A percentile compares a stretch with the other conserved stretches of the same genome.
Conservation (phyloP, 169 alveolate genomes). For the Eimeria mitis region DNA sequence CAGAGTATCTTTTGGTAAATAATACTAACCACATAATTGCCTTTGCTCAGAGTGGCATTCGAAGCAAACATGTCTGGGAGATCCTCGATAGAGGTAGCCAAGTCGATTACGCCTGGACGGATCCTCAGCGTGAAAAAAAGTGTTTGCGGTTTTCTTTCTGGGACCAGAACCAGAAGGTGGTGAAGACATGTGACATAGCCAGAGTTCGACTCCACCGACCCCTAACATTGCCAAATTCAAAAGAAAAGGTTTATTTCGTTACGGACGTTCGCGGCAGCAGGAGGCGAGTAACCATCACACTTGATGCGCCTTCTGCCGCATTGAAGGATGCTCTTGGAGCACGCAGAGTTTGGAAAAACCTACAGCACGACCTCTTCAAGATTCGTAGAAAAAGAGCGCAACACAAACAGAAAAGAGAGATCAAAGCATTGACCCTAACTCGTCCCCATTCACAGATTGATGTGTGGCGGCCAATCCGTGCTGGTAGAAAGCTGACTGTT, state of each 20-base stretch:
- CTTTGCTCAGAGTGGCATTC: conserved; percentile 72
- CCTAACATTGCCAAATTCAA: conserved; percentile 38
- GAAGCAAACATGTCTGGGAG: conserved; percentile 49
- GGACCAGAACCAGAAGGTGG: conserved; percentile 60
- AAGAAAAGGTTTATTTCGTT: conserved; percentile 35
- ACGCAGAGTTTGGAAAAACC: conserved; percentile 21
- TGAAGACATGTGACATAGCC: conserved; percentile 69
- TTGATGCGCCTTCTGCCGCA: conserved; percentile 26
- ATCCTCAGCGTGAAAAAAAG: conserved; percentile 69
- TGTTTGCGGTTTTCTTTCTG: conserved; percentile 64
- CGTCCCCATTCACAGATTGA: not conserved
- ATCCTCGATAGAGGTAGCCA: conserved; percentile 63
- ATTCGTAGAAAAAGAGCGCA: not conserved
- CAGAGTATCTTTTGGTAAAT: conserved; percentile 69
- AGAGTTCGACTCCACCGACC: conserved; percentile 70
- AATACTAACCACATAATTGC: conserved; percentile 50
- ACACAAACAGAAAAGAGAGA: not conserved
- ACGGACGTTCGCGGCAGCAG: conserved; percentile 76
- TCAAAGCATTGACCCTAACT: not conserved
- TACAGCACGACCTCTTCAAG: conserved; percentile 23
- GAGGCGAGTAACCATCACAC: conserved; percentile 53
- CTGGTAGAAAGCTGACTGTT: not conserved
- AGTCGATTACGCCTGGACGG: conserved; percentile 79
- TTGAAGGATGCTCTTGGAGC: not conserved
- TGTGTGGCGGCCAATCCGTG: not conserved